Percentiles rank a stretch among this genome's conserved stretches.
Conservation (phyloP, 805 yeast genomes). For the Metschnikowia vanudenii region DNA sequence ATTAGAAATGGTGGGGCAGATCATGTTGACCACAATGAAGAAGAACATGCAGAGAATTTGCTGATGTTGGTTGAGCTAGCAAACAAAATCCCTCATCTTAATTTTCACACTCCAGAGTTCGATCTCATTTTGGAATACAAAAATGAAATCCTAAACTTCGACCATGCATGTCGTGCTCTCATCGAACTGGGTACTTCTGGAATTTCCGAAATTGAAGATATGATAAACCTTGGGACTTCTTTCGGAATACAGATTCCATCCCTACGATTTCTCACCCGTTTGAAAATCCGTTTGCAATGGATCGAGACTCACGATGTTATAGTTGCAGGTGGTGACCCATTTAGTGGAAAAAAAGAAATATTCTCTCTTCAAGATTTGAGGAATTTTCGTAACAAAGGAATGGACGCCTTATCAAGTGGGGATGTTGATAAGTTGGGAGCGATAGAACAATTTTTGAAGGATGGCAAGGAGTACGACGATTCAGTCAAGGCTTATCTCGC, state of each 20-base stretch:
- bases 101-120: conserved; percentile 56
- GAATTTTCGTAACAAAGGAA: conserved; percentile 29
- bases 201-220: conserved; percentile 47
- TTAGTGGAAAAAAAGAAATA: conserved; percentile 33
- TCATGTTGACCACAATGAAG: conserved; percentile 20
- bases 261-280: conserved; percentile 33
- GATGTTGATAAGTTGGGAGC: conserved; percentile 33
- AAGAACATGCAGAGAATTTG: conserved; percentile 23
- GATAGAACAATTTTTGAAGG: conserved; percentile 24
- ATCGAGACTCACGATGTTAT: conserved; percentile 29
- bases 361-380: conserved; percentile 32
- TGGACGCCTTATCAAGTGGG: conserved; percentile 26
- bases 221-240: conserved; percentile 57
- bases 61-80: conserved; percentile 15
- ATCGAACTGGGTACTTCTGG: conserved; percentile 34
- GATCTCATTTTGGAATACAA: conserved; percentile 56
- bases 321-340: conserved; percentile 42
- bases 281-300: conserved; percentile 39
- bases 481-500: conserved; percentile 19
- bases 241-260: conserved; percentile 59
- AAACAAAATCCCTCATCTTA: conserved; percentile 47
- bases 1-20: conserved; percentile 32
- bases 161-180: conserved; percentile 41
- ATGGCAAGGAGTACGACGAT: conserved; percentile 27
- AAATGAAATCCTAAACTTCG: conserved; percentile 51